phyloP scores from a whole-genome alignment of 2,329 filamentous ascomycete species.

The Clarireedia paspali region DNA sequence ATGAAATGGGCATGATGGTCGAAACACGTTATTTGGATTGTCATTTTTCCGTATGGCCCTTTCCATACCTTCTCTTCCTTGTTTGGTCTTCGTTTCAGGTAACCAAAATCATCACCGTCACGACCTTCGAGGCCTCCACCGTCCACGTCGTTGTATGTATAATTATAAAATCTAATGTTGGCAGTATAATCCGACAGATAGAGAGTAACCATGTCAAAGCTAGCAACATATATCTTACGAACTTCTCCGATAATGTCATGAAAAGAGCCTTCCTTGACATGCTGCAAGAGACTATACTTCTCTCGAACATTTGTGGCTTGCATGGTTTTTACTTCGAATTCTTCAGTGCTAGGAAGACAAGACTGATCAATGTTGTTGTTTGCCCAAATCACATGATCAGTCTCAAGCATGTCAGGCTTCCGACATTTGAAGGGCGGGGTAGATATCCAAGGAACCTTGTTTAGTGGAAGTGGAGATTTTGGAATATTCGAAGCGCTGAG shows the following conservation, averaged over 20 bases:
- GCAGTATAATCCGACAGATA: slow-evolving; percentile 80
- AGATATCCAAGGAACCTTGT: slow-evolving; percentile 14
- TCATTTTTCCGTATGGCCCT: slow-evolving; percentile 67
- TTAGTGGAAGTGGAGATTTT: not conserved
- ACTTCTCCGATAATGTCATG: slow-evolving; percentile 67
- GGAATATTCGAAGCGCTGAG: slow-evolving; percentile 37
- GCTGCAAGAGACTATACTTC: slow-evolving; percentile 59
- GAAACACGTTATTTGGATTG: slow-evolving; percentile 64
- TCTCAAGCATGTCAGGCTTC: slow-evolving; percentile 15
- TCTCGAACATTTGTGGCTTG: slow-evolving; percentile 38
- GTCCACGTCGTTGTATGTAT: slow-evolving; percentile 27
- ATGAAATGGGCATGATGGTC: slow-evolving; percentile 57
- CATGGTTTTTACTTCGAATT: slow-evolving; percentile 35
- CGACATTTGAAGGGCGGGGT: slow-evolving; percentile 9
- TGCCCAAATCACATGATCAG: slow-evolving; percentile 40
- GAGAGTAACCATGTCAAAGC: slow-evolving; percentile 46
- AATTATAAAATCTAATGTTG: slow-evolving; percentile 52
- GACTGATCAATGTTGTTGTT: slow-evolving; percentile 39
- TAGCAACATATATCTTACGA: slow-evolving; percentile 44
- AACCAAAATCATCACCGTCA: slow-evolving; percentile 50
- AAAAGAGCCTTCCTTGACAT: slow-evolving; percentile 48
- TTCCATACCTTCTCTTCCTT: slow-evolving; percentile 45
- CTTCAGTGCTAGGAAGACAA: slow-evolving; percentile 34
- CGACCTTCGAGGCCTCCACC: slow-evolving; percentile 26
- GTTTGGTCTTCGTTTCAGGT: slow-evolving; percentile 32